Evolutionary conservation across 306 rosid genomes (phyloP), one percentile per base, ranked within the genome.

Genomic region (Purshia tridentata): DNA sequence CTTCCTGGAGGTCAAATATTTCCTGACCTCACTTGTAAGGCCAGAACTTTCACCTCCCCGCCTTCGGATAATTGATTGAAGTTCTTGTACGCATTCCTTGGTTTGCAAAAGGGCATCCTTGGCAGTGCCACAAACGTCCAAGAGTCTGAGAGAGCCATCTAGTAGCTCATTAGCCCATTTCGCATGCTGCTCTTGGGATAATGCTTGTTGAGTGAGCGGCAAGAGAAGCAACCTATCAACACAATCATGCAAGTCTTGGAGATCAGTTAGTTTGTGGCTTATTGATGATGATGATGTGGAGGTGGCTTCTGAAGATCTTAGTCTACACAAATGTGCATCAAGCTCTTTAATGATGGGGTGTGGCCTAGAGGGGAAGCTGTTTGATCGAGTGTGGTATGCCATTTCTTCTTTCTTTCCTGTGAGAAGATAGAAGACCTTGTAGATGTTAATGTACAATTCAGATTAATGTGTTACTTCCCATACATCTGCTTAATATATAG

Each of bases 341-440:
- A 66, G 72, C 44, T 82, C 57, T n/a, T 55, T 29, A 54, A 78
- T 1, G 5, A 82, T 19, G 1, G 83, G 86, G 37, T 78, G 86
- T 45, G 54, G 77, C 80, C 66, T 57, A 0, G 86, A 69, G 23
- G 86, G 86, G 52, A 78, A 65, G 56, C 83, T 82, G 75, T 74
- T 74, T 0, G 80, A 82, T 2, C 75, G 83, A 70, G 50, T 46
- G 45, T 82, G 72, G 44, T n/a, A 57, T 47, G 69, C 52, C 65
- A 51, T 74, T 20, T 14, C 48, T 37, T 50, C 11, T 18, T 20
- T 39, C 40, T 41, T 40, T 4, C 19, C 40, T 69, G 41, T 5
- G 14, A 52, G 50, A 49, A 6, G 35, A 52, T 18, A 40, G 73
- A 69, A 10, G 41, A 20, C 20, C 8, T 69, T 53, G 39, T 47